Evolutionary conservation across 306 rosid genomes (phyloP).

Genomic region (Lathyrus aphaca): DNA sequence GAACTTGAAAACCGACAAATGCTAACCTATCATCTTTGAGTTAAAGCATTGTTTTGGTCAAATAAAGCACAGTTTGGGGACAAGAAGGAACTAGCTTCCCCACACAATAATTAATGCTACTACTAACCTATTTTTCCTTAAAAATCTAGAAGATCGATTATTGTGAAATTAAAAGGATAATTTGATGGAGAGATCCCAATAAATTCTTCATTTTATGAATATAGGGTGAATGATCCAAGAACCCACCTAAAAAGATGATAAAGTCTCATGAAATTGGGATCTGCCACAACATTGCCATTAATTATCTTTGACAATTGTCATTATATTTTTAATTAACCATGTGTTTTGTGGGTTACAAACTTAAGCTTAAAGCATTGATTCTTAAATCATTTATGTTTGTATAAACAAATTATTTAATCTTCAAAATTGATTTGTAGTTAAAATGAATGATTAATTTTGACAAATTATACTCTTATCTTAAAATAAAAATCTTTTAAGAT

Average conservation of each 20-base stretch:
- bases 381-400: background rate
- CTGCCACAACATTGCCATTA: background rate
- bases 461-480: no score
- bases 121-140: background rate
- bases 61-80: constrained; percentile 32
- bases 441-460: no score
- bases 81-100: constrained; percentile 11
- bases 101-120: background rate
- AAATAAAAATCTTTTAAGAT: no score
- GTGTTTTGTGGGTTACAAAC: constrained; percentile 10
- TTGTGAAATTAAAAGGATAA: constrained; percentile 21
- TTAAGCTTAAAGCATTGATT: constrained; percentile 1
- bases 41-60: constrained; percentile 19
- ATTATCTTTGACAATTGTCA: background rate
- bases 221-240: constrained; percentile 41
- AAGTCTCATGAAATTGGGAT: background rate
- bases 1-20: background rate
- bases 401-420: no score
- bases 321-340: background rate
- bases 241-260: constrained; percentile 12
- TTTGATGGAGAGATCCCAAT: constrained; percentile 40
- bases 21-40: background rate
- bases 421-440: no score
- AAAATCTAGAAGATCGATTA: constrained; percentile 4
- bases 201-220: background rate